Evolutionary conservation across 208 protist species (phyloP).

Genomic region (Trichomonas tenax): DNA sequence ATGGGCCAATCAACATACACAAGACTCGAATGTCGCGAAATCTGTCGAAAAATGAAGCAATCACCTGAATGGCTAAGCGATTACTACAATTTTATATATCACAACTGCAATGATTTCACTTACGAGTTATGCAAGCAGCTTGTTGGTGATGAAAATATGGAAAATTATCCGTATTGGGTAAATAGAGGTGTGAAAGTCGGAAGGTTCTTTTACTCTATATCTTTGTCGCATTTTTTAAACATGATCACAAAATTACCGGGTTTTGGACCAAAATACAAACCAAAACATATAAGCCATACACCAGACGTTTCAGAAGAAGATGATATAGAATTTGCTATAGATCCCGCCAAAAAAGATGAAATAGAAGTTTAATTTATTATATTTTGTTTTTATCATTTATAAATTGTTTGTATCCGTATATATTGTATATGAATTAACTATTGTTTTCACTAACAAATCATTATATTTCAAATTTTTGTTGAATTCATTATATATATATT

Average conservation of each 20-base stretch:
- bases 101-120: not conserved
- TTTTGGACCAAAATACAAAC: not conserved
- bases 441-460: too few species aligned
- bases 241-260: not conserved
- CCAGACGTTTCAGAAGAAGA: not conserved
- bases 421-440: too few species aligned
- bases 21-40: not conserved
- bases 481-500: too few species aligned
- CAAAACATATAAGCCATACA: not conserved
- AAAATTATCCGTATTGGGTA: not conserved
- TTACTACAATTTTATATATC: not conserved
- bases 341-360: not conserved
- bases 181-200: not conserved
- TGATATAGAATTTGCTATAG: not conserved
- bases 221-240: not conserved
- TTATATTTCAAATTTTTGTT: too few species aligned
- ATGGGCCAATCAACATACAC: not conserved
- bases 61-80: not conserved
- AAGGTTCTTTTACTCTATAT: not conserved
- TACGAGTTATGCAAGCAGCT: not conserved
- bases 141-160: not conserved
- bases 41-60: not conserved
- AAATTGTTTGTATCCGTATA: too few species aligned
- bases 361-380: too few species aligned
- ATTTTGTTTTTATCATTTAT: too few species aligned